Conservation (phyloP, 768 basidiomycete genomes). For the Austroboletus festivus region DNA sequence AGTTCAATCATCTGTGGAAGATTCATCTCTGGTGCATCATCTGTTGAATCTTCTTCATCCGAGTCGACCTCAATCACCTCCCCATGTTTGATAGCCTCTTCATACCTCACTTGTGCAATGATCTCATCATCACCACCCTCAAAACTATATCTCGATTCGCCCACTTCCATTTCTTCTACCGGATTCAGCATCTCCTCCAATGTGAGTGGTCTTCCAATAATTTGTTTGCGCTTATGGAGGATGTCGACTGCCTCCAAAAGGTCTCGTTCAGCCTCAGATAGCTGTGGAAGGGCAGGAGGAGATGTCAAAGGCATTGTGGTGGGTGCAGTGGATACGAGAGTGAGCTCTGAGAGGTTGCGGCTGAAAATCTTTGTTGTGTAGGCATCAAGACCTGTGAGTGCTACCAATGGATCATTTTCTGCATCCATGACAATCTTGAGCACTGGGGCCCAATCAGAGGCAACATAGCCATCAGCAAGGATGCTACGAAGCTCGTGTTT, state of each 20-base stretch:
- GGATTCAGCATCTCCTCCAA: slow-evolving; percentile 3
- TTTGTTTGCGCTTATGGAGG: background rate
- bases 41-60: too few relatives aligned
- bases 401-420: background rate
- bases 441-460: background rate
- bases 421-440: background rate
- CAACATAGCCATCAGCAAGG: background rate
- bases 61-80: slow-evolving; percentile 1
- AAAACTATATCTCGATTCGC: background rate
- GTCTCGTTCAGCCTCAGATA: background rate
- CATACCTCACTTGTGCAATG: background rate
- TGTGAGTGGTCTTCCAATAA: slow-evolving; percentile 1
- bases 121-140: slow-evolving; percentile 2
- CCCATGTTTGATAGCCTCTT: background rate
- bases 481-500: background rate
- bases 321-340: background rate
- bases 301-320: background rate
- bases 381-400: background rate
- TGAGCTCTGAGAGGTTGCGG: background rate
- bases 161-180: background rate
- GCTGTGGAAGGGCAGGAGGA: background rate
- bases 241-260: background rate
- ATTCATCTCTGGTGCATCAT: too few relatives aligned
- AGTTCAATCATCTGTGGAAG: too few relatives aligned
- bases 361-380: background rate